Percentiles rank a stretch among this genome's conserved stretches.
Evolutionary conservation across 495 filamentous ascomycete genomes (phyloP).

Genomic region (Penicillium robsamsonii): DNA sequence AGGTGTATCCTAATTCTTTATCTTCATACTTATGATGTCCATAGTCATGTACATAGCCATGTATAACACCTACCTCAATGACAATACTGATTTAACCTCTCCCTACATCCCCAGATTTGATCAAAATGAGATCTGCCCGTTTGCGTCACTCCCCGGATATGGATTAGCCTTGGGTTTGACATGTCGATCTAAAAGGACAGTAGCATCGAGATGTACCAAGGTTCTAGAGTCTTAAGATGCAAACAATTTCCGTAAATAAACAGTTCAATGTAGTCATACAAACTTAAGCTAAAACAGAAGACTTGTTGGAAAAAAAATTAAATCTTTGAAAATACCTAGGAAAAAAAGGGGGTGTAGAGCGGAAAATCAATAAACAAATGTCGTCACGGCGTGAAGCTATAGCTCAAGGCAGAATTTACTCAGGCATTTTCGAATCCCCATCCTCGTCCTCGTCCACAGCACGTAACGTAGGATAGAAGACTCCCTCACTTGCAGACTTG

Average conservation of each 20-base stretch:
- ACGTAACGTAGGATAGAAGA: constrained; percentile 50
- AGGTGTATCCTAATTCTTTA: not conserved
- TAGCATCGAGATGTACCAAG: constrained; percentile 16
- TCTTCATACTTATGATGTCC: not conserved
- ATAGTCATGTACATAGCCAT: not conserved
- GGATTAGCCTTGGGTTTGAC: constrained; percentile 34
- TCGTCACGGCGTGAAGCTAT: constrained; percentile 29
- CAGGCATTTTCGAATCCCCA: constrained; percentile 41
- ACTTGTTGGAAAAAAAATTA: not conserved
- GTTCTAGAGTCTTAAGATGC: constrained; percentile 13
- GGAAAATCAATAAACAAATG: constrained; percentile 16
- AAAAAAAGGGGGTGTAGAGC: constrained; percentile 6
- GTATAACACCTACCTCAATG: not conserved
- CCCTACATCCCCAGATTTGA: constrained; percentile 3
- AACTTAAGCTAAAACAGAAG: constrained; percentile 9
- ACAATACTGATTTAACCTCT: not conserved
- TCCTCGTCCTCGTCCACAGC: constrained; percentile 40
- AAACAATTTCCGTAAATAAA: constrained; percentile 30
- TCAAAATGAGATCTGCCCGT: constrained; percentile 13
- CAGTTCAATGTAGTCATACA: constrained; percentile 16
- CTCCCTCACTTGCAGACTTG: constrained; percentile 27
- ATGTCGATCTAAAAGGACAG: constrained; percentile 26
- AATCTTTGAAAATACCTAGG: not conserved
- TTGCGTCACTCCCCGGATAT: constrained; percentile 39
- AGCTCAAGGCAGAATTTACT: constrained; percentile 13